These are phyloP conservation scores for Podaxis sp. DNA, from an alignment of 768 basidiomycete genomes.

Conservation along the genomic window DNA sequence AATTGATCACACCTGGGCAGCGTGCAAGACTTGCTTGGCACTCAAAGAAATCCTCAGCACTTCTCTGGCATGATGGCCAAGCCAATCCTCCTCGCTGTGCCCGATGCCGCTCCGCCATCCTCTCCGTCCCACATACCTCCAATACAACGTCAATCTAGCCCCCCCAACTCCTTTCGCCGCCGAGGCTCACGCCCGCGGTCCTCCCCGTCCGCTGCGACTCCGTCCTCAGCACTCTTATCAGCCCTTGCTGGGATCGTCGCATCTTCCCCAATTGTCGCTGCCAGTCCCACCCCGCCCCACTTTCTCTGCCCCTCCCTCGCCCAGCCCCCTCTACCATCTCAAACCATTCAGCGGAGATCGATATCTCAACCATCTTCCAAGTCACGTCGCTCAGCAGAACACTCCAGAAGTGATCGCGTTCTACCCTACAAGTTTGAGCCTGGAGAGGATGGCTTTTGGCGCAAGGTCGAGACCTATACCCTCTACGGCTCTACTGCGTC, in stretches of 20 bases:
- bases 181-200: not conserved
- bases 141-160: not conserved
- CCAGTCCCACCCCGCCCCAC: slow-evolving; percentile 51
- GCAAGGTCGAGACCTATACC: slow-evolving; percentile 51
- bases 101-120: slow-evolving; percentile 24
- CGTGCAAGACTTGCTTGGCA: slow-evolving; percentile 39
- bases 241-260: slow-evolving; percentile 53
- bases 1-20: slow-evolving; percentile 11
- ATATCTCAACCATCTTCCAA: slow-evolving; percentile 17
- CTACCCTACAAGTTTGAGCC: slow-evolving; percentile 56
- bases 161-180: slow-evolving; percentile 13
- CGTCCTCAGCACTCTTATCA: slow-evolving; percentile 53
- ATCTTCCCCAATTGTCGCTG: slow-evolving; percentile 42
- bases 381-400: not conserved
- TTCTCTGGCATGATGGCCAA: slow-evolving; percentile 47
- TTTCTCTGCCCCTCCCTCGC: slow-evolving; percentile 60
- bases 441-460: slow-evolving; percentile 58
- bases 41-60: slow-evolving; percentile 24
- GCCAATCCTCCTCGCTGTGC: slow-evolving; percentile 39
- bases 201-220: slow-evolving; percentile 21
- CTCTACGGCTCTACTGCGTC: slow-evolving; percentile 73
- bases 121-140: slow-evolving; percentile 13
- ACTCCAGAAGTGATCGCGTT: slow-evolving; percentile 17
- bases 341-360: slow-evolving; percentile 13
- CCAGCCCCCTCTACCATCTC: slow-evolving; percentile 1